phyloP scores from a whole-genome alignment of 148 eudicot species.

The Rhododendron vialii region DNA sequence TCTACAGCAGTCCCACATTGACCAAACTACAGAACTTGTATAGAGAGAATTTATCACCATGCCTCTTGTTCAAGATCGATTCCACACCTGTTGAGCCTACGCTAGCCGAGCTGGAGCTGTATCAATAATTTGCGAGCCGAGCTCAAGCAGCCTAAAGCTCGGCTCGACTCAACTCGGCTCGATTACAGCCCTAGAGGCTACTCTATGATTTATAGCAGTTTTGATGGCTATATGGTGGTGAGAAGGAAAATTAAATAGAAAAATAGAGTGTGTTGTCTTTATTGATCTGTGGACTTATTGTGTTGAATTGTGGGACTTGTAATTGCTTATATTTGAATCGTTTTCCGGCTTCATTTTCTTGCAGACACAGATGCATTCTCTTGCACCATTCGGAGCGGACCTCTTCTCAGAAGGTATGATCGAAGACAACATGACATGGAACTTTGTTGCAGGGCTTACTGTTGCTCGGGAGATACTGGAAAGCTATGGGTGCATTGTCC shows the following conservation, averaged over 20 bases:
- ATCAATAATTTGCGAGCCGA: neutral
- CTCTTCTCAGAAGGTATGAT: constrained; percentile 57
- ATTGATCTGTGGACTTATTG: neutral
- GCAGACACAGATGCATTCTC: constrained; percentile 96
- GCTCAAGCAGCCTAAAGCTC: neutral
- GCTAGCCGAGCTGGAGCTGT: neutral
- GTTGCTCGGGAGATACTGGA: constrained; percentile 94
- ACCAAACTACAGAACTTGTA: neutral
- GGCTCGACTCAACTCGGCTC: too few species aligned
- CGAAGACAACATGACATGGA: constrained; percentile 98
- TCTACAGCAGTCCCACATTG: neutral
- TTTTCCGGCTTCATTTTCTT: neutral
- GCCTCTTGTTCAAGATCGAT: neutral
- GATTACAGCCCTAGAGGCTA: too few species aligned
- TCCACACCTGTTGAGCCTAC: neutral
- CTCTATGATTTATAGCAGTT: neutral
- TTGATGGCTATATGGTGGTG: neutral
- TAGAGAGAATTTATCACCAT: neutral
- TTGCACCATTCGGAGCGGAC: constrained; percentile 77
- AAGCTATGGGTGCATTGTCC: constrained; percentile 84
- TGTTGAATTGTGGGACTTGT: neutral
- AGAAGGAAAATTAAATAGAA: neutral
- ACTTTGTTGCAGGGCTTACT: constrained; percentile 83
- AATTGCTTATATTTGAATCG: neutral
- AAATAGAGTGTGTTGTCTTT: neutral